Conservation (phyloP, 139 green algal genomes). For the Mychonastes homosphaera region DNA sequence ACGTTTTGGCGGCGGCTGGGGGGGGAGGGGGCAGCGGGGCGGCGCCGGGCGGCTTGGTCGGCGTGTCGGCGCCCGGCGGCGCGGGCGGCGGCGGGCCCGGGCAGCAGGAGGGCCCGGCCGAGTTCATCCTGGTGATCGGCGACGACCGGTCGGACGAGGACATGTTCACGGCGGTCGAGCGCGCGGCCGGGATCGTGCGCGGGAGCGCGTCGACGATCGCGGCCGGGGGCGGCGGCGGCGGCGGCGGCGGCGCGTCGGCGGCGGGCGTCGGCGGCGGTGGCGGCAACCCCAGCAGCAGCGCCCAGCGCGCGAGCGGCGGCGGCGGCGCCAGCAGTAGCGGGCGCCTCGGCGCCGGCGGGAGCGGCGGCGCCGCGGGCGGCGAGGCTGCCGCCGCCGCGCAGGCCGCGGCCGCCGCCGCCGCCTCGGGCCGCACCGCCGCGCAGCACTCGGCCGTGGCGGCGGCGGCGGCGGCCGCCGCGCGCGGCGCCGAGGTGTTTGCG, state of each 20-base stretch:
- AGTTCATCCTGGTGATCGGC: slow-evolving; percentile 95
- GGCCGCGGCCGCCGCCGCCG: too few relatives aligned
- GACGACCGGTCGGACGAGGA: slow-evolving; percentile 97
- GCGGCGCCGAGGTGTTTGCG: slow-evolving; percentile 84
- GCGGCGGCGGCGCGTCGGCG: neutral
- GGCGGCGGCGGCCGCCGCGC: too few relatives aligned
- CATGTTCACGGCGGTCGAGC: slow-evolving; percentile 92
- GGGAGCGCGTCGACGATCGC: neutral
- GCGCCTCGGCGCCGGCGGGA: too few relatives aligned
- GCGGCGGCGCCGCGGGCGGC: too few relatives aligned
- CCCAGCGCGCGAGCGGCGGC: too few relatives aligned
- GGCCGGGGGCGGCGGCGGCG: neutral
- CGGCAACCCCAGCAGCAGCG: too few relatives aligned
- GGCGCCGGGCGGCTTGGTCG: neutral
- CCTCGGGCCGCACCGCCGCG: too few relatives aligned
- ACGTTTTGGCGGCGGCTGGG: slow-evolving; percentile 36
- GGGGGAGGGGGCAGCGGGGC: neutral
- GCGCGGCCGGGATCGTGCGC: neutral
- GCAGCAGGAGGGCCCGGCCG: slow-evolving; percentile 15
- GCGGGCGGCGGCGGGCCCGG: neutral
- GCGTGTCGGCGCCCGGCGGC: too few relatives aligned
- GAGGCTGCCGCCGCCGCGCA: too few relatives aligned
- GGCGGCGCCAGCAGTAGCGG: too few relatives aligned
- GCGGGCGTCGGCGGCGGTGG: too few relatives aligned
- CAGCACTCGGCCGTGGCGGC: too few relatives aligned